These are phyloP conservation scores for Salix viminalis DNA, from an alignment of 345 rosid species.

Conservation along the genomic window DNA sequence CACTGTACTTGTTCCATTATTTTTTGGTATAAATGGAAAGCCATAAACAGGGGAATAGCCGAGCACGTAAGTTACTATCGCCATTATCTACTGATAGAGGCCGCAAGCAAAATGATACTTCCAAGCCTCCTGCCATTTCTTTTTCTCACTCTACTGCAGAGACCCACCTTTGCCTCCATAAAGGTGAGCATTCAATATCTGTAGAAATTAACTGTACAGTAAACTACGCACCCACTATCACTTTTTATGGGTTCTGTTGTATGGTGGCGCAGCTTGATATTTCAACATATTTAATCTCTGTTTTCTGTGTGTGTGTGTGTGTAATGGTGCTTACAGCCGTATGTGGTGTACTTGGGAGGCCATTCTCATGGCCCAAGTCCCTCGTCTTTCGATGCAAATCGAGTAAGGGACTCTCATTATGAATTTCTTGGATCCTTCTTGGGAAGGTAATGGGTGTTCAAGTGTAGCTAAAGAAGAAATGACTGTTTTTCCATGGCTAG, in stretches of 20 bases:
- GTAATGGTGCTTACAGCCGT: constrained; percentile 5
- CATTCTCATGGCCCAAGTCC: constrained; percentile 11
- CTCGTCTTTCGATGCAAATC: not conserved
- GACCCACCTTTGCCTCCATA: constrained; percentile 40
- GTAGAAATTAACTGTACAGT: too few species aligned
- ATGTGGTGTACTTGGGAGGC: constrained; percentile 31
- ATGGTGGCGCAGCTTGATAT: not conserved
- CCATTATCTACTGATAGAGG: not conserved
- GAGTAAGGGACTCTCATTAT: constrained; percentile 17
- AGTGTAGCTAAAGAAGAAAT: too few species aligned
- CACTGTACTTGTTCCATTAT: not conserved
- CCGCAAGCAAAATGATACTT: constrained; percentile 22
- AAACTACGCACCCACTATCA: not conserved
- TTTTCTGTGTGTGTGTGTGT: not conserved
- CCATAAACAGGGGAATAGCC: constrained; percentile 22
- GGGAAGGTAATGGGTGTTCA: constrained; percentile 26
- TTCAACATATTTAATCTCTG: not conserved
- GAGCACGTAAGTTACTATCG: not conserved
- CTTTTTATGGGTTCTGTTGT: not conserved
- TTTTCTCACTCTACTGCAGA: constrained; percentile 18
- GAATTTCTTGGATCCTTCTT: constrained; percentile 33
- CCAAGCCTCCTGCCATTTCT: constrained; percentile 23
- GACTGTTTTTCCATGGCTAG: not conserved
- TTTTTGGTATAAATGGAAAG: constrained; percentile 2
- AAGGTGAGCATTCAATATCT: constrained; percentile 32